Conservation (phyloP, 176 grass and related monocot genomes). For the Dactylis glomerata region DNA sequence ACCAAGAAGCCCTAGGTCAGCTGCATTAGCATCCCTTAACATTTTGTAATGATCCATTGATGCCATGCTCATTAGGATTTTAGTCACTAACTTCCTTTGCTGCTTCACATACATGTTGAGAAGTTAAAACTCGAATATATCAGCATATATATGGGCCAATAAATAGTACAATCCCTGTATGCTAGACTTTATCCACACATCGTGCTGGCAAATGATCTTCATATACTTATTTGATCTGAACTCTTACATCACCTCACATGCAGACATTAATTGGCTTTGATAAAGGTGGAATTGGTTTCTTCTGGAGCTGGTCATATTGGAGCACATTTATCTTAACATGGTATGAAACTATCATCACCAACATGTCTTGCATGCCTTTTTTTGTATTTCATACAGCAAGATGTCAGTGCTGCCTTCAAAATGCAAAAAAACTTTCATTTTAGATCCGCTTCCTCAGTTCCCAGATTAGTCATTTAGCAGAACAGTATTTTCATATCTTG, state of each 20-base stretch:
- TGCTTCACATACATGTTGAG: background rate
- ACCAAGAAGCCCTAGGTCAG: background rate
- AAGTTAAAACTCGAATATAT: background rate
- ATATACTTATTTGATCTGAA: constrained; percentile 15
- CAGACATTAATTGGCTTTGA: constrained; percentile 76
- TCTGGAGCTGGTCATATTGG: constrained; percentile 99
- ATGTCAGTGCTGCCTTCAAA: background rate
- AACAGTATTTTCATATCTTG: background rate
- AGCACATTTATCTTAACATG: constrained; percentile 99
- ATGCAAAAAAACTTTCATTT: background rate
- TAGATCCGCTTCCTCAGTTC: background rate
- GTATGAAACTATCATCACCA: constrained; percentile 37
- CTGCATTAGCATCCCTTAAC: background rate
- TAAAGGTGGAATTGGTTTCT: constrained; percentile 88
- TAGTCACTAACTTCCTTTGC: background rate
- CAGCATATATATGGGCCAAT: background rate
- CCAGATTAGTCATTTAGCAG: constrained; percentile 8
- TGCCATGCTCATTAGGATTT: constrained; percentile 1
- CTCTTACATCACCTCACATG: constrained; percentile 26
- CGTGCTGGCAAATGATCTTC: background rate
- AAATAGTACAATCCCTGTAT: background rate
- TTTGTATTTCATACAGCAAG: background rate
- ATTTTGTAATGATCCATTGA: background rate
- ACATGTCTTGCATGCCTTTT: constrained; percentile 6
- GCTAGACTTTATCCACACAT: background rate